Evolutionary conservation across 768 basidiomycete species (phyloP).

Genomic region (Postia placenta): DNA sequence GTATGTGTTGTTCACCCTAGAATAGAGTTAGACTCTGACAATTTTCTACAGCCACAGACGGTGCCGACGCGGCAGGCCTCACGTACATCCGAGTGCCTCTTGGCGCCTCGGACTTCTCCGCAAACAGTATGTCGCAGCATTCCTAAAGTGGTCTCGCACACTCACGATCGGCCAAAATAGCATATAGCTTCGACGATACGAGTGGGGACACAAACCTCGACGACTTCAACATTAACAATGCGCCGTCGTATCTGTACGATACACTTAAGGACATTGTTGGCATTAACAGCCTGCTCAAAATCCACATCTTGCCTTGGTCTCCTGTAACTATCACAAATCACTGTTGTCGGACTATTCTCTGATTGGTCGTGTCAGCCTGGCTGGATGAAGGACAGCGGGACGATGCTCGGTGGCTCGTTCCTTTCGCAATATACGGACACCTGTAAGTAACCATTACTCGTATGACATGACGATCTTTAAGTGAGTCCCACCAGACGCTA

Average conservation of each 20-base stretch:
- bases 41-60: conserved; percentile 41
- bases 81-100: conserved; percentile 65
- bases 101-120: conserved; percentile 72
- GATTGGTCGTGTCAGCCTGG: conserved; percentile 41
- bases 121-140: conserved; percentile 32
- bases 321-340: conserved; percentile 38
- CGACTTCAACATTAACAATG: conserved; percentile 48
- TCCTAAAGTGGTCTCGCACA: neutral
- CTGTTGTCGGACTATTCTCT: neutral
- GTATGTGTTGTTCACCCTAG: conserved; percentile 17
- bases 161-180: conserved; percentile 20
- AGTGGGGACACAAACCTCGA: conserved; percentile 53
- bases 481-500: conserved; percentile 42
- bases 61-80: conserved; percentile 55
- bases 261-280: conserved; percentile 59
- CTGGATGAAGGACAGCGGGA: conserved; percentile 69
- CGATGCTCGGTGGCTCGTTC: conserved; percentile 63
- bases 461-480: neutral
- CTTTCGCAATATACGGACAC: conserved; percentile 37
- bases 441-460: conserved; percentile 32
- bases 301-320: conserved; percentile 71
- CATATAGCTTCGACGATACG: conserved; percentile 62
- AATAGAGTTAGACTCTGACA: neutral
- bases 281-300: conserved; percentile 44
- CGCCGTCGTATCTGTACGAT: conserved; percentile 58